Evolutionary conservation across 2,329 filamentous ascomycete genomes (phyloP).

Genomic region (Rasamsonia emersonii): DNA sequence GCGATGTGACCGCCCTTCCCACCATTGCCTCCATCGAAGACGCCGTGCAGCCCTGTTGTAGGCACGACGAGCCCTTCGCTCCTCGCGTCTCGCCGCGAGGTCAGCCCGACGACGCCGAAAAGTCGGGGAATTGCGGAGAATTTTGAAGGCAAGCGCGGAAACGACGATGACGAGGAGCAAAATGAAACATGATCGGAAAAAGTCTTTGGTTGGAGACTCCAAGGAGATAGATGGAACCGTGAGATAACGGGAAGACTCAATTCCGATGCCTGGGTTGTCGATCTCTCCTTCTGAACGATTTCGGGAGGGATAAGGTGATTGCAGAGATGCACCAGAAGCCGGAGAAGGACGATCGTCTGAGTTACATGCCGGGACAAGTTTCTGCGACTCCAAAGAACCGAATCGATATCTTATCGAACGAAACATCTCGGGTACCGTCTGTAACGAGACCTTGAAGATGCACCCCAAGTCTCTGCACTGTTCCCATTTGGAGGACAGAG

Average conservation of each 20-base stretch:
- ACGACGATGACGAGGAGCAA: constrained; percentile 35
- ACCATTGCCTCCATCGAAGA: constrained; percentile 44
- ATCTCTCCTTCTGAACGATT: too few relatives aligned
- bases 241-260: constrained; percentile 2
- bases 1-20: constrained; percentile 30
- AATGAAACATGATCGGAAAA: constrained; percentile 30
- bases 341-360: constrained; percentile 2
- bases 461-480: constrained; percentile 20
- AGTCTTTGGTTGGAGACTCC: constrained; percentile 9
- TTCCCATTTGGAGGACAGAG: constrained; percentile 14
- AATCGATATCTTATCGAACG: constrained; percentile 20
- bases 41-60: constrained; percentile 47
- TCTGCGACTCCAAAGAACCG: constrained; percentile 13
- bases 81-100: constrained; percentile 45
- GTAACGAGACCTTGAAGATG: constrained; percentile 19
- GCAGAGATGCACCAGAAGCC: not conserved
- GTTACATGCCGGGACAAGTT: constrained; percentile 6
- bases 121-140: constrained; percentile 30
- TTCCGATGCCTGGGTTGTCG: too few relatives aligned
- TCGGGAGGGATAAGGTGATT: too few relatives aligned
- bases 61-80: constrained; percentile 42
- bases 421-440: constrained; percentile 20
- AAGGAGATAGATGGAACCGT: constrained; percentile 3
- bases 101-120: constrained; percentile 45
- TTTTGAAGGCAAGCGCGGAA: constrained; percentile 26